Base-by-base conservation (phyloP, 768 basidiomycete species). In the Phylloporus arenicola region DNA sequence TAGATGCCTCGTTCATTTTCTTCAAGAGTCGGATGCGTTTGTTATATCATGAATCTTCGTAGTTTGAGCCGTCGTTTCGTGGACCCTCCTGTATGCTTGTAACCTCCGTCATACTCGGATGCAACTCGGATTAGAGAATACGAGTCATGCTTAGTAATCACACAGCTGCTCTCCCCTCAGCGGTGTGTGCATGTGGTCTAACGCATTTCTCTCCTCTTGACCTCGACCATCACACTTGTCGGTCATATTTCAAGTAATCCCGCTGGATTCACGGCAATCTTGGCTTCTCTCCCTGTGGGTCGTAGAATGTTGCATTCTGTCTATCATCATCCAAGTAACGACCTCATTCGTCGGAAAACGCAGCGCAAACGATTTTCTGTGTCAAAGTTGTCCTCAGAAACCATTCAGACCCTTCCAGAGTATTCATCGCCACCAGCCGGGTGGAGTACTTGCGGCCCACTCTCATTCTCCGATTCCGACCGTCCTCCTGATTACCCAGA, bases 401-500 rank as follows among this genome's bases (percentile, higher is more conserved):
- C 84, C 0, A 77, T 83, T 0, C 70, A 77, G 17, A 78, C 81
- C 8, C 75, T 87, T 13, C 86, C 86, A 7, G 78, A 80, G 52
- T 88, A 88, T 67, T 75, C 73, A 16, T 76, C 73, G 6, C 69
- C 72, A 7, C 69, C 72, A 3, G 69, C 42, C 56, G 24, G 48
- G 30, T 61, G 57, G 62, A 57, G 20, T 43, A 47, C 50, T 25
- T 44, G 49, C 45, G 50, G 17, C 46, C 47, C 48, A 24, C 43
- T 35, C 59, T 66, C 25, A 37, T 67, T 55, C 52, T 57, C 62
- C 29, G 70, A 73, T n/a, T 76, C 70, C 35, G 85, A 86, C 66
- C 73, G 68, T 33, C 86, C 86, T 14, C 86, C 86, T 31, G 84
- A 86, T 61, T 88, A 88, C 59, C 79, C 85, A 42, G 83, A 86